Conservation (phyloP, 768 basidiomycete genomes). For the Lactifluus subvellereus region DNA sequence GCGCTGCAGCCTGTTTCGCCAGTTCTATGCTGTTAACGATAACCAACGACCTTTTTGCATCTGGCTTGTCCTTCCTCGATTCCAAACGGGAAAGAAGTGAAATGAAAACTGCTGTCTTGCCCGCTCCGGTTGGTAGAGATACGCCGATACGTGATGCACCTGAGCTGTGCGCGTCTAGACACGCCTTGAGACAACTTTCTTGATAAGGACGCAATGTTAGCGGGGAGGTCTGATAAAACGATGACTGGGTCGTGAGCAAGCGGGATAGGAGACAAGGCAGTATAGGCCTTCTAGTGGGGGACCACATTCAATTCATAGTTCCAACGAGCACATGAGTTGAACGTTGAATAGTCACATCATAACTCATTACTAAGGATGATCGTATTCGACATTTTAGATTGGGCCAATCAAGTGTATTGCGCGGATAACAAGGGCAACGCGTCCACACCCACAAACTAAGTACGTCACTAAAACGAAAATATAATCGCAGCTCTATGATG, state of each 20-base stretch:
- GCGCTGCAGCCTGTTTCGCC: constrained; percentile 76
- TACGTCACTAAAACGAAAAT: constrained; percentile 27
- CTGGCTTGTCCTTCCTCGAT: constrained; percentile 33
- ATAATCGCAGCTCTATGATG: constrained; percentile 34
- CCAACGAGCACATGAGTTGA: background rate
- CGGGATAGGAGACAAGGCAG: background rate
- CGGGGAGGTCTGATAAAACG: constrained; percentile 9
- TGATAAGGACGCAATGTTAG: constrained; percentile 80
- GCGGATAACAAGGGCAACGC: constrained; percentile 17
- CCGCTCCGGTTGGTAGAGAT: constrained; percentile 77
- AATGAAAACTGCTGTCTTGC: constrained; percentile 91
- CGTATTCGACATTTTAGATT: background rate
- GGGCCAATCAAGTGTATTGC: constrained; percentile 17
- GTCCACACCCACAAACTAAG: constrained; percentile 23
- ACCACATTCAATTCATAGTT: background rate
- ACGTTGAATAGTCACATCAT: background rate
- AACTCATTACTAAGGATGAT: background rate
- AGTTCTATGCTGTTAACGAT: constrained; percentile 89
- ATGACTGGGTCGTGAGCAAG: background rate
- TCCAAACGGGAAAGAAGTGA: constrained; percentile 64
- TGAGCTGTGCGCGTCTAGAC: constrained; percentile 58
- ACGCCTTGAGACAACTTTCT: constrained; percentile 69
- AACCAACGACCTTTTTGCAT: constrained; percentile 60
- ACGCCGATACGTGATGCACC: constrained; percentile 78
- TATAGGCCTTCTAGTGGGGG: background rate